A percentile compares a stretch with the other conserved stretches of the same genome.
These are phyloP conservation scores for Chalaropsis ovoidea DNA, from an alignment of 2,329 filamentous ascomycete genomes.

Conservation along the genomic window DNA sequence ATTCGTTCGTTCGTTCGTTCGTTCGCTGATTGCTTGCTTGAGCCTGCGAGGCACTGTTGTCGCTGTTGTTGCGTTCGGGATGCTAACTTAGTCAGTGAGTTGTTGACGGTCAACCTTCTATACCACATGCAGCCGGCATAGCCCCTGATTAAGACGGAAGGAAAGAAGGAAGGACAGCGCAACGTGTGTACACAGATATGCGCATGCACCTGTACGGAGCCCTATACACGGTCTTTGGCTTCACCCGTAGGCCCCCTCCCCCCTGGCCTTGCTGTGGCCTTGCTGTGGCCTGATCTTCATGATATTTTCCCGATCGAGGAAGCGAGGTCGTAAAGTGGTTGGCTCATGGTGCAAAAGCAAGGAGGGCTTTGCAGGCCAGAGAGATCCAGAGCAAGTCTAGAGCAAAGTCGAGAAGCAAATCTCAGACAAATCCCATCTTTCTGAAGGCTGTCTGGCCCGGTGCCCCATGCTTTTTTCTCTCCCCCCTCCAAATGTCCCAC, in stretches of 20 bases:
- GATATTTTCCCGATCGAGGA: not conserved
- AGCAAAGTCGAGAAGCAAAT: conserved; percentile 2
- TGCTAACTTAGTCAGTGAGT: not conserved
- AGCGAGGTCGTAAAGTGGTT: conserved; percentile 8
- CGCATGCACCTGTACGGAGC: not conserved
- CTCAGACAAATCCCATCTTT: conserved; percentile 7
- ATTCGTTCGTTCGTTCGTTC: too few relatives aligned
- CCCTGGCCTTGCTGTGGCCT: not conserved
- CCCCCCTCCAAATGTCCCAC: conserved; percentile 2
- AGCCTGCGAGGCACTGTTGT: not conserved
- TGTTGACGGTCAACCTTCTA: not conserved
- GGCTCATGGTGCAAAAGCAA: not conserved
- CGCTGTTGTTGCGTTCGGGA: not conserved
- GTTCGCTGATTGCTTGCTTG: not conserved
- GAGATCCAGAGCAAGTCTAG: not conserved
- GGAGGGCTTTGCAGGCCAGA: not conserved
- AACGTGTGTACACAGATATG: too few relatives aligned
- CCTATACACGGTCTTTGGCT: not conserved
- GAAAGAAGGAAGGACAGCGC: not conserved
- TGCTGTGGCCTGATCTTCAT: conserved; percentile 2
- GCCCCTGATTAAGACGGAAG: not conserved
- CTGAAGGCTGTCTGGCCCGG: not conserved
- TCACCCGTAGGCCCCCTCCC: not conserved
- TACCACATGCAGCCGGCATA: not conserved
- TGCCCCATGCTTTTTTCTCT: not conserved